Conservation (phyloP, 208 protist genomes). For the Zelonia costaricensis region DNA sequence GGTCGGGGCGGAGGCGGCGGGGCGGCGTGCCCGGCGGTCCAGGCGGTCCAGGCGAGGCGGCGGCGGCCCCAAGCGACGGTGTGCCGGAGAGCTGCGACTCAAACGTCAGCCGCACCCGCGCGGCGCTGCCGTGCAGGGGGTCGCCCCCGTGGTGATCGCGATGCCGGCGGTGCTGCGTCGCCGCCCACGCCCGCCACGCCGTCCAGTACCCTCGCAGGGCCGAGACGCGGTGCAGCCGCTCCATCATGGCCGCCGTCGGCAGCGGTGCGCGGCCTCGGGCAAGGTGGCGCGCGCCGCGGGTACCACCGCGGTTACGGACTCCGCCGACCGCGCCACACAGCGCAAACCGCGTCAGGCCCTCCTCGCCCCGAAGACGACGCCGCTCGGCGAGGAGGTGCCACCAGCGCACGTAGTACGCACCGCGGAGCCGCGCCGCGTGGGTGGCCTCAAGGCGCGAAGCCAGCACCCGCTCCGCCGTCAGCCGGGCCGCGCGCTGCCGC, state of each 20-base stretch:
- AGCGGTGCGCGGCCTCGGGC: not conserved
- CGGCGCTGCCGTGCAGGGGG: not conserved
- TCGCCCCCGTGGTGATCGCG: not conserved
- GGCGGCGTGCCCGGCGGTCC: slow-evolving; percentile 7
- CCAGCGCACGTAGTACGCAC: slow-evolving; percentile 33
- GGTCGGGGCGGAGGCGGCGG: not conserved
- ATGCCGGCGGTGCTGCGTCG: not conserved
- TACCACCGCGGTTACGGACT: slow-evolving; percentile 3
- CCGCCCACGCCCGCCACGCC: slow-evolving; percentile 28
- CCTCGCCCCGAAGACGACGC: slow-evolving; percentile 5
- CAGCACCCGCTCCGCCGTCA: slow-evolving; percentile 24
- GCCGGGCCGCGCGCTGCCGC: slow-evolving; percentile 33
- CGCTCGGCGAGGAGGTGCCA: slow-evolving; percentile 15
- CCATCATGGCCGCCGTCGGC: slow-evolving; percentile 46
- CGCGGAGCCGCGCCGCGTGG: slow-evolving; percentile 3
- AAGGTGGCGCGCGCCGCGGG: not conserved
- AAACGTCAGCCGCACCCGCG: not conserved
- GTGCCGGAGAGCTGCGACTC: not conserved
- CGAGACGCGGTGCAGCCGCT: slow-evolving; percentile 13
- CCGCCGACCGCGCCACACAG: too few species aligned
- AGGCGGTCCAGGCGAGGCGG: too few species aligned
- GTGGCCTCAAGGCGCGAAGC: slow-evolving; percentile 2
- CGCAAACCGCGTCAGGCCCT: slow-evolving; percentile 18
- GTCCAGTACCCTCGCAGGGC: slow-evolving; percentile 16
- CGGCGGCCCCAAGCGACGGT: slow-evolving; percentile 2